Evolutionary conservation across 2,329 filamentous ascomycete species (phyloP).

Genomic region (Penicillium polonicum): DNA sequence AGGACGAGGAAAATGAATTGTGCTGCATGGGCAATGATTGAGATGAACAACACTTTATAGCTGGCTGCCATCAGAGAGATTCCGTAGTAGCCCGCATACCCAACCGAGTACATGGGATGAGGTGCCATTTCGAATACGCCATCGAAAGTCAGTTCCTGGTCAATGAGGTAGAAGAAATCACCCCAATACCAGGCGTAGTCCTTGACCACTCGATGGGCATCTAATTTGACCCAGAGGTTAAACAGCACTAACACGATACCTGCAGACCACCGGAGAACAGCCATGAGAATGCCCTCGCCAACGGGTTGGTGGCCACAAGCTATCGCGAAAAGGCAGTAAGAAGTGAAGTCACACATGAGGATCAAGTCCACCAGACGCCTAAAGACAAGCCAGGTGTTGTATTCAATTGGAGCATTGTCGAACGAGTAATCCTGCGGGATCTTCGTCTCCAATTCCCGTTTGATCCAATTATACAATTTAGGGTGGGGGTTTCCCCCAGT

Average conservation of each 20-base stretch:
- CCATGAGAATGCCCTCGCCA: constrained; percentile 69
- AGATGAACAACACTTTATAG: constrained; percentile 96
- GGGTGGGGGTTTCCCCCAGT: constrained; percentile 81
- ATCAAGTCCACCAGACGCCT: constrained; percentile 93
- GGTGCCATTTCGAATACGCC: constrained; percentile 99
- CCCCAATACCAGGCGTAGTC: constrained; percentile 99
- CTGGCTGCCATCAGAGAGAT: constrained; percentile 98
- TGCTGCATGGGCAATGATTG: constrained; percentile 87
- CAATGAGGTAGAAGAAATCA: constrained; percentile 97
- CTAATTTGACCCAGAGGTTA: constrained; percentile 98
- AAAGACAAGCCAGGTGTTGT: constrained; percentile 98
- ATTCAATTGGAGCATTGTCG: constrained; percentile 89
- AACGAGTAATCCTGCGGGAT: constrained; percentile 92
- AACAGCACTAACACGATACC: constrained; percentile 81
- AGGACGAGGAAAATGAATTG: constrained; percentile 90
- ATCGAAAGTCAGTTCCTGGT: constrained; percentile 96
- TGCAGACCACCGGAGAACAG: constrained; percentile 70
- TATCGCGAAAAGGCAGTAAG: constrained; percentile 93
- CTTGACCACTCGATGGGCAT: constrained; percentile 96
- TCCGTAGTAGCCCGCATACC: constrained; percentile 96
- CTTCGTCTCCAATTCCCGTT: constrained; percentile 89
- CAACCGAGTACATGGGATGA: constrained; percentile 98
- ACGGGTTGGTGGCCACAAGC: constrained; percentile 75
- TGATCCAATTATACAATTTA: constrained; percentile 77
- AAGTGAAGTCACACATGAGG: constrained; percentile 97